Percentiles rank a stretch among this genome's conserved stretches.
Conservation (phyloP, 2,329 filamentous ascomycete species). For the Pseudocercospora pini-densiflorae region DNA sequence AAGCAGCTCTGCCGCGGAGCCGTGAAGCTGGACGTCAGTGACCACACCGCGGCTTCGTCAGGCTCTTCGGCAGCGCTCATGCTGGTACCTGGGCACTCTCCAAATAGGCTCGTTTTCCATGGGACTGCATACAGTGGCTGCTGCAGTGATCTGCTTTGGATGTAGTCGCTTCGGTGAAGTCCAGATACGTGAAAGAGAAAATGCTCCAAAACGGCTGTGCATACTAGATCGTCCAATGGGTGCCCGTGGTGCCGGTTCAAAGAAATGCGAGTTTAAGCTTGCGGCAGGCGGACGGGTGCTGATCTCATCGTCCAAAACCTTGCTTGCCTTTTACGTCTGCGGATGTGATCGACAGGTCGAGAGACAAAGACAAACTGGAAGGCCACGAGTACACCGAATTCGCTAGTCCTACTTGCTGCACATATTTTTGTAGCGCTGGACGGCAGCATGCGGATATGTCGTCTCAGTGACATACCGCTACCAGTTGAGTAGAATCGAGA, state of each 20-base stretch:
- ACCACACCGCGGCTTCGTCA: neutral
- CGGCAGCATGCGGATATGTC: neutral
- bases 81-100: neutral
- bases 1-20: neutral
- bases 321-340: neutral
- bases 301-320: neutral
- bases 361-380: neutral
- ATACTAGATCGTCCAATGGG: neutral
- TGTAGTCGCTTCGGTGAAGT: neutral
- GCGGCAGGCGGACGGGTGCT: neutral
- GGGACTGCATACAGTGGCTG: neutral
- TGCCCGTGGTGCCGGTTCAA: neutral
- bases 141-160: neutral
- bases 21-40: neutral
- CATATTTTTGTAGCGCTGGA: neutral
- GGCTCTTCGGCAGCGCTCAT: neutral
- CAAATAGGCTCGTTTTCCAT: neutral
- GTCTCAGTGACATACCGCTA: neutral
- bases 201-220: neutral
- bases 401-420: neutral
- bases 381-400: neutral
- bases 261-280: neutral
- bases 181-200: neutral
- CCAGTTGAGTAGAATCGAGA: neutral
- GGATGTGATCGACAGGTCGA: neutral